These are phyloP conservation scores for Amanita rubescens DNA, from an alignment of 768 basidiomycete species.

Conservation along the genomic window DNA sequence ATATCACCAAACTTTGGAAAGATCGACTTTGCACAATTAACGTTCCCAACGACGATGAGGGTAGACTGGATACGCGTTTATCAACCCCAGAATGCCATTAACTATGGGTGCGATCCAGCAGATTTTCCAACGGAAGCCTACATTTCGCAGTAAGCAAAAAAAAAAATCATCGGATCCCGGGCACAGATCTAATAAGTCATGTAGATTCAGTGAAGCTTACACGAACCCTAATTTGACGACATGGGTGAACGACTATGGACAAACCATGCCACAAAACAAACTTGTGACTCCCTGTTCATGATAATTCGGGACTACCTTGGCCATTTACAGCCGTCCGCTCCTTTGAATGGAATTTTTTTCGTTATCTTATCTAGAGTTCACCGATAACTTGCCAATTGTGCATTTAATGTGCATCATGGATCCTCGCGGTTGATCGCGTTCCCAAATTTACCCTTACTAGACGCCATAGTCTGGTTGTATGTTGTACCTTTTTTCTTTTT, in stretches of 20 bases:
- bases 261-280: slow-evolving; percentile 62
- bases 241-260: slow-evolving; percentile 57
- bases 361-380: neutral
- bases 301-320: neutral
- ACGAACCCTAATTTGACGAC: slow-evolving; percentile 76
- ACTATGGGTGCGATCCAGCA: slow-evolving; percentile 80
- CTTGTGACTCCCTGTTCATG: slow-evolving; percentile 52
- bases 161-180: neutral
- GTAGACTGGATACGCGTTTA: slow-evolving; percentile 92
- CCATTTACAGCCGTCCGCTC: slow-evolving; percentile 3
- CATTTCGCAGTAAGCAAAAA: slow-evolving; percentile 54
- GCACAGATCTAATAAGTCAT: neutral
- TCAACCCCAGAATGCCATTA: slow-evolving; percentile 60
- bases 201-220: slow-evolving; percentile 64
- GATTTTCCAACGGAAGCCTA: slow-evolving; percentile 77
- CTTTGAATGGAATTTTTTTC: neutral
- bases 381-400: slow-evolving; percentile 3
- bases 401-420: slow-evolving; percentile 3
- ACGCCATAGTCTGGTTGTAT: slow-evolving; percentile 3
- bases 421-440: neutral
- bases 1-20: slow-evolving; percentile 71
- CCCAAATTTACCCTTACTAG: neutral
- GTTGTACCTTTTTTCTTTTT: neutral
- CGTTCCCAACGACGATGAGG: slow-evolving; percentile 67
- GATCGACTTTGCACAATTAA: slow-evolving; percentile 64